phyloP scores from a whole-genome alignment of 441 rosid genomes.

The Adansonia rubrostipa region DNA sequence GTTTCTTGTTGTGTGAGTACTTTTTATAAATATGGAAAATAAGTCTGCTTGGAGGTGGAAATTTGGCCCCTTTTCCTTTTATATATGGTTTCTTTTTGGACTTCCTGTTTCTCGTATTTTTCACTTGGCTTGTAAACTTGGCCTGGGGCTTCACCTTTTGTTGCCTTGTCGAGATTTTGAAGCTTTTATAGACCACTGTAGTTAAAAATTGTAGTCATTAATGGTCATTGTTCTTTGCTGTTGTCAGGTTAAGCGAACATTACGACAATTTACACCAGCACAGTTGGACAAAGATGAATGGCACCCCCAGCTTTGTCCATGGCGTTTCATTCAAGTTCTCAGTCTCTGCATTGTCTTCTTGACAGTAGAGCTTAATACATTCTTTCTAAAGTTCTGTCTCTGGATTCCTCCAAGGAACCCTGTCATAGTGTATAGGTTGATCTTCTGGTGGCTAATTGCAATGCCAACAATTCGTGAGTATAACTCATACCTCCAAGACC shows the following conservation, averaged over 20 bases:
- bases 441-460: slow-evolving; percentile 98
- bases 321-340: slow-evolving; percentile 98
- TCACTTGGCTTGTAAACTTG: neutral
- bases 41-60: neutral
- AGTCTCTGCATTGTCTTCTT: slow-evolving; percentile 82
- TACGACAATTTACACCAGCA: slow-evolving; percentile 97
- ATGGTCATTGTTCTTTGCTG: neutral
- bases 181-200: neutral
- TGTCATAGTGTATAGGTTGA: slow-evolving; percentile 81
- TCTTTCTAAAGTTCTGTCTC: slow-evolving; percentile 95
- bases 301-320: slow-evolving; percentile 96
- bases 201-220: neutral
- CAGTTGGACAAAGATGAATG: slow-evolving; percentile 99
- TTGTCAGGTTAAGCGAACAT: slow-evolving; percentile 78
- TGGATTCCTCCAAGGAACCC: slow-evolving; percentile 99
- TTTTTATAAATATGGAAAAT: neutral
- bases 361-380: slow-evolving; percentile 96
- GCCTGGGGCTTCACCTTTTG: neutral
- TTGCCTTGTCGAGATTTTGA: neutral
- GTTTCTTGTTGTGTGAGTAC: slow-evolving; percentile 23
- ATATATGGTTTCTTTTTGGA: neutral
- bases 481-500: slow-evolving; percentile 93
- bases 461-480: slow-evolving; percentile 96
- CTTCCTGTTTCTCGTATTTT: neutral
- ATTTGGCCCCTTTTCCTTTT: neutral